Evolutionary conservation across 2,329 filamentous ascomycete genomes (phyloP), one percentile per base, ranked within the genome.

Genomic region (Penicillium sp.): DNA sequence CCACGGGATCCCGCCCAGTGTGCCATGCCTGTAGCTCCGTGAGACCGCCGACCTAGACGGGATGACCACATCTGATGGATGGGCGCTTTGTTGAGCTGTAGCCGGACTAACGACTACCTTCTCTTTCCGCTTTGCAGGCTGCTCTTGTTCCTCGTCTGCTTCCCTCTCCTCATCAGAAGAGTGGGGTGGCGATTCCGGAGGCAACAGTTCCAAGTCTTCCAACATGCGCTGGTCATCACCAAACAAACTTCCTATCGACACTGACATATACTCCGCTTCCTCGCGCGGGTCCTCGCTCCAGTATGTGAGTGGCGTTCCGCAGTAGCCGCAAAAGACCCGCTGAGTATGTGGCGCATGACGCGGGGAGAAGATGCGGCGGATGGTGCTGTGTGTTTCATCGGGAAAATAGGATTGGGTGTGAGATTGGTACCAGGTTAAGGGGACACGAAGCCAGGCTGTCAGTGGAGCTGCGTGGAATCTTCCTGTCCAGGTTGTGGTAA

Each of bases 301-400:
- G 59, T 84, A 88, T 0, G 84, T 85, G 47, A 96, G 73, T 12
- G 87, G 85, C 0, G 89, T 95, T 45, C 90, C 90, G 66, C 90
- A 95, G 72, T 86, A 94, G 21, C 90, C 90, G 70, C 90, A 96
- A 69, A 96, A 96, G 58, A 88, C 80, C 43, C 87, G 82, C 65
- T 85, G 82, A 1, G 80, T 75, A 59, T 78, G 71, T 44, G 77
- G 75, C 45, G 79, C 77, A 58, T 75, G 71, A 2, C 74, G 75
- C 19, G 83, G 78, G 8, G 80, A 80, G 66, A 87, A 88, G 41
- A 78, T 76, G 35, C 83, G 79, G 49, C 80, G 81, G 64, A 89
- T 89, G 45, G 75, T 74, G 46, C 74, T 60, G 65, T 81, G 78
- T 15, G 82, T 81, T 72, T 95, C 90, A 69, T 95, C 87, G 3